Evolutionary conservation across 768 basidiomycete genomes (phyloP).

Genomic region (Lactarius evosmus): DNA sequence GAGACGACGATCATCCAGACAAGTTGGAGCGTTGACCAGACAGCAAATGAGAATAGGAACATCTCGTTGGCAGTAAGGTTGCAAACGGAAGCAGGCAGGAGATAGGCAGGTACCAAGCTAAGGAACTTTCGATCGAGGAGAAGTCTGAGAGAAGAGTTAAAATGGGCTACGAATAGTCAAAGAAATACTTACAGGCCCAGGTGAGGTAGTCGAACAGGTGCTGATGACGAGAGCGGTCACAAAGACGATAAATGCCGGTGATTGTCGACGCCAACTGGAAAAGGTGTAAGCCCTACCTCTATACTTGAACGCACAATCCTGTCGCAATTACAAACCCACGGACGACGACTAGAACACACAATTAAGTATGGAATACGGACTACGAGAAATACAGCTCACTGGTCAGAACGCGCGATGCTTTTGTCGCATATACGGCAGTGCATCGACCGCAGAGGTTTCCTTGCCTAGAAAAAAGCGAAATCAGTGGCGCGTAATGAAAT

Average conservation of each 20-base stretch:
- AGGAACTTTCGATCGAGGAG: slow-evolving; percentile 41
- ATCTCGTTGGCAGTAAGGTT: slow-evolving; percentile 66
- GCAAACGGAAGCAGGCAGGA: slow-evolving; percentile 69
- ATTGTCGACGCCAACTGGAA: slow-evolving; percentile 84
- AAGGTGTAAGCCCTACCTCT: slow-evolving; percentile 11
- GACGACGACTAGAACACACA: slow-evolving; percentile 70
- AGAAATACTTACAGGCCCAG: slow-evolving; percentile 66
- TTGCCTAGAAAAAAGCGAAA: slow-evolving; percentile 52
- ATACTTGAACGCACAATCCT: slow-evolving; percentile 33
- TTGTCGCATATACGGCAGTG: slow-evolving; percentile 91
- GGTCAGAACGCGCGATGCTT: slow-evolving; percentile 88
- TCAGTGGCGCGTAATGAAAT: not conserved
- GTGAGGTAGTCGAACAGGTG: slow-evolving; percentile 80
- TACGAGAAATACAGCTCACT: slow-evolving; percentile 51
- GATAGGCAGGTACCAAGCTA: slow-evolving; percentile 56
- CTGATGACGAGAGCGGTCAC: slow-evolving; percentile 81
- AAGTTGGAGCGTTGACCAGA: slow-evolving; percentile 90
- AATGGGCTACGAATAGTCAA: slow-evolving; percentile 2
- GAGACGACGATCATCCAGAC: slow-evolving; percentile 90
- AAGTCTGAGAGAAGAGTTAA: slow-evolving; percentile 46
- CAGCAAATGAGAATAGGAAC: slow-evolving; percentile 77
- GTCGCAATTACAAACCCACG: slow-evolving; percentile 99
- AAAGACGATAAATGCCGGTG: slow-evolving; percentile 97
- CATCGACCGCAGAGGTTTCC: slow-evolving; percentile 90
- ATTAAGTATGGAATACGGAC: slow-evolving; percentile 15